These are phyloP conservation scores for Protomyces pachydermus DNA, from an alignment of 1,139 yeast genomes.

Conservation along the genomic window DNA sequence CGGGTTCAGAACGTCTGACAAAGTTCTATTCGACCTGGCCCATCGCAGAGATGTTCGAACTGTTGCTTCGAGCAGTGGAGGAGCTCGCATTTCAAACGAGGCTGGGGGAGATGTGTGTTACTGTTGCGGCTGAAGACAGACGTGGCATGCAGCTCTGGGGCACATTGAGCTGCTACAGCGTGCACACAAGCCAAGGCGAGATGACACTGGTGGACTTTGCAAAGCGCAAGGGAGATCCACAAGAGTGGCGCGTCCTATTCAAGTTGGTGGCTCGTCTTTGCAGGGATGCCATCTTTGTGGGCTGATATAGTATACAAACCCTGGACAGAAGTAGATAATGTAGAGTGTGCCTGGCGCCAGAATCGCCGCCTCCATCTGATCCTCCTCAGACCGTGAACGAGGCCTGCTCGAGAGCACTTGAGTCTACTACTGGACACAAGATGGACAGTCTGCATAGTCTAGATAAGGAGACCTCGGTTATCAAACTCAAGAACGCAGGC, in stretches of 20 bases:
- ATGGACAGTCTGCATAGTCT: neutral
- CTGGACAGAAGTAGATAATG: neutral
- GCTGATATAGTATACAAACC: slow-evolving; percentile 2
- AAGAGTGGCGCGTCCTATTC: slow-evolving; percentile 63
- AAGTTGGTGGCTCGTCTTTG: slow-evolving; percentile 36
- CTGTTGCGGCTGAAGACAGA: slow-evolving; percentile 42
- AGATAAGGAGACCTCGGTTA: neutral
- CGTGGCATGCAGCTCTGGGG: slow-evolving; percentile 48
- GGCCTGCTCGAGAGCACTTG: no score
- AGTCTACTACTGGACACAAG: no score
- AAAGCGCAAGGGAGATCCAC: slow-evolving; percentile 56
- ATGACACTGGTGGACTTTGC: slow-evolving; percentile 46
- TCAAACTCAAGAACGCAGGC: neutral
- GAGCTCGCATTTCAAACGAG: slow-evolving; percentile 36
- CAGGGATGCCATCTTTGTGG: slow-evolving; percentile 13
- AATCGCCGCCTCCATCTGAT: no score
- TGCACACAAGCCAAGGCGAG: slow-evolving; percentile 36
- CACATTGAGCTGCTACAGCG: slow-evolving; percentile 43
- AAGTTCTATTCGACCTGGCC: slow-evolving; percentile 47
- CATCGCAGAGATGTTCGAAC: slow-evolving; percentile 39
- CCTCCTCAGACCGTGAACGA: no score
- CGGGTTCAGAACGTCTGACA: slow-evolving; percentile 46
- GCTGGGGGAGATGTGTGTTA: slow-evolving; percentile 26
- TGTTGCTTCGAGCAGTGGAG: slow-evolving; percentile 42
- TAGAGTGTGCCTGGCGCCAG: neutral